Base-by-base conservation (phyloP, 345 rosid genomes). In the Citrus inodora region DNA sequence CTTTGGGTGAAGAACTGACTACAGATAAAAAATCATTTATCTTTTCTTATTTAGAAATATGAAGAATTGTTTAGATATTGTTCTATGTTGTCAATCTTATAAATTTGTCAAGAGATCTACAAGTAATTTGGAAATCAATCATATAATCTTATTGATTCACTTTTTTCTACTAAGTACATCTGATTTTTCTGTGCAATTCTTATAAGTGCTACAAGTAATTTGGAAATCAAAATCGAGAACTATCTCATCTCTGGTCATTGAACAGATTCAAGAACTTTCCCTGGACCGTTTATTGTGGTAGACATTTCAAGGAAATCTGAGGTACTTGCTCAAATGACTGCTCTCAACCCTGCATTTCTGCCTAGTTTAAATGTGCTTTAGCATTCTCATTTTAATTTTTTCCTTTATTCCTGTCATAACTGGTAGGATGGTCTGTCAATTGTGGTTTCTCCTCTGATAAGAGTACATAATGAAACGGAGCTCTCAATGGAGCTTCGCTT, bases 201-300 rank as follows among this genome's bases (percentile, higher is more conserved):
- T 61, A 4, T 64, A 6, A 32, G 38, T 46, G 46, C 33, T 60
- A 24, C 9, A 19, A 53, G 4, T 76, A 33, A 69, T 56, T 67
- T 51, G 48, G 75, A 80, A 71, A 71, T 40, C 61, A 69, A 61
- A 74, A 13, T 72, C 32, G 22, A 65, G 55, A 51, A 66, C 70
- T 68, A 67, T 42, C 33, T 62, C n/a, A 17, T 40, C 67, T 78
- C 67, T 71, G 71, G 14, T 32, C 68, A 76, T 85, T 82, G 55
- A 83, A 67, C 90, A 95, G 98, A 88, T 85, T 89, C 98, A 76
- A 93, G 84, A 87, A 89, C 89, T 83, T 88, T 88, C 77, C 98
- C 98, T 46, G 98, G 98, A 67, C 98, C 98, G 13, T 87, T 92
- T 82, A 55, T 95, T 82, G 91, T 95, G 64, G 88, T 91, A 75